Base-by-base conservation (phyloP, 2,329 filamentous ascomycete genomes). In the Aureobasidium namibiae region DNA sequence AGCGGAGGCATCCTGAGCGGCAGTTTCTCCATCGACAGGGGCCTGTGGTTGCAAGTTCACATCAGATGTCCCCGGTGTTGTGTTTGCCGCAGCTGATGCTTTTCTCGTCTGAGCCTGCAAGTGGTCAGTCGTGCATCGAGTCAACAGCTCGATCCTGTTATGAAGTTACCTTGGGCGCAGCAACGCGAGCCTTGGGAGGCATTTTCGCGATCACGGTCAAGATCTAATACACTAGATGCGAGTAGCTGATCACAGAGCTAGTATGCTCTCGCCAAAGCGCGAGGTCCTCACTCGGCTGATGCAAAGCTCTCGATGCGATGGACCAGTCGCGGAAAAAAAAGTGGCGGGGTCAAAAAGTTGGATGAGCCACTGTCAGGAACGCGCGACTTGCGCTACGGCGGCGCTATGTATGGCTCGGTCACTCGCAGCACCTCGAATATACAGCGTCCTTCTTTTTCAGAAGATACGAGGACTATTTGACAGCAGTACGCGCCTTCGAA, bases 281-380 rank as follows among this genome's bases (percentile, higher is more conserved):
- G 39, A 44, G 18, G 36, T 41, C 26, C 52, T 42, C 26, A 23
- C 24, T 42, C 42, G 52, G 39, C 39, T 11, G 39, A 45, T 46
- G 54, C 31, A 57, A 24, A 57, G 54, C 41, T 48, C 39, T 57
- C 23, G 54, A 48, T 38, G 54, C 54, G 54, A 57, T 46, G 10
- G n/a, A 57, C 31, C 54, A 59, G 57, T 59, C 57, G 53, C 57
- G 48, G 18, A 48, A 59, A 58, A 58, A 52, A 53, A 45, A n/a
- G 57, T 59, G 57, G 57, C 57, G 57, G 57, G 57, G 46, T 56
- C 38, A 38, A 58, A 42, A 48, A 53, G 38, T 50, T 59, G 57
- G 34, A 45, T 53, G 57, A 46, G 57, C 57, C 48, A 53, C 46
- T 41, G 29, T n/a, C 36, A 44, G 39, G 36, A 46, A 39, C 16